phyloP scores from a whole-genome alignment of 306 rosid species.

The Cicer pinnatifidum region DNA sequence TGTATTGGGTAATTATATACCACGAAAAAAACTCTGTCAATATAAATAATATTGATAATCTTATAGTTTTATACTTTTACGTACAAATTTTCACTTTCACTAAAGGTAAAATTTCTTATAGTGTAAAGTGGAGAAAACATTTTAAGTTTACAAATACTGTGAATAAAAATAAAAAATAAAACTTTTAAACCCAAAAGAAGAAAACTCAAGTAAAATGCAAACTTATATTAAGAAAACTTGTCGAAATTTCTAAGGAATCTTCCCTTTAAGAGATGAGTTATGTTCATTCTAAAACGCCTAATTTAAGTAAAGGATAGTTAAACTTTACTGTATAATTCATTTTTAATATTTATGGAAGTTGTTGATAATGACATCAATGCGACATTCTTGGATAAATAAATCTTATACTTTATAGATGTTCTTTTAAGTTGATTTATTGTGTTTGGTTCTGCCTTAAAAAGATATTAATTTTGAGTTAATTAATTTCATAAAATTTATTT shows the following conservation, averaged over 20 bases:
- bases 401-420: background rate
- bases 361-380: constrained; percentile 3
- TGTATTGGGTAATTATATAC: no score
- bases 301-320: background rate
- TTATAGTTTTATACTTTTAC: no score
- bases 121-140: no score
- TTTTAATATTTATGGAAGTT: background rate
- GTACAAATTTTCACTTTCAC: no score
- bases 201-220: constrained; percentile 9
- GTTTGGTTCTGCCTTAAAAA: no score
- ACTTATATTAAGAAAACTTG: background rate
- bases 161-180: no score
- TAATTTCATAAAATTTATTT: no score
- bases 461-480: no score
- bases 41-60: no score
- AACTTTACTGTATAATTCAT: background rate
- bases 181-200: background rate
- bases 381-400: constrained; percentile 13
- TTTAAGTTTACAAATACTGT: no score
- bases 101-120: no score
- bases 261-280: constrained; percentile 1
- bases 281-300: background rate
- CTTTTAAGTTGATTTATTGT: background rate
- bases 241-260: background rate
- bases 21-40: no score